These are phyloP conservation scores for Populus simonii DNA, from an alignment of 345 rosid species.

Conservation along the genomic window DNA sequence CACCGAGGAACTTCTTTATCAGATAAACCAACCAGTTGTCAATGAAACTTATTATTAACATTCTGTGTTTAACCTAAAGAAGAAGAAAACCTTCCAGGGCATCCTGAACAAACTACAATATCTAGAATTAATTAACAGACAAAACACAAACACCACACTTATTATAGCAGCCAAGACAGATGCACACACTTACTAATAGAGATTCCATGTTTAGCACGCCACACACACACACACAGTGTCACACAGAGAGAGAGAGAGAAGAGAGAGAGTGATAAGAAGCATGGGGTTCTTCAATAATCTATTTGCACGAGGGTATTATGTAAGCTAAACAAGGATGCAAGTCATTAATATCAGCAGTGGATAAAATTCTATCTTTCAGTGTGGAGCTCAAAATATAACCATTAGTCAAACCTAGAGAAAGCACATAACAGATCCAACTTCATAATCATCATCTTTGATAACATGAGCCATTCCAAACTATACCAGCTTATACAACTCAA, in stretches of 20 bases:
- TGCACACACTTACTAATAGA: background rate
- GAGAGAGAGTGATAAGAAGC: background rate
- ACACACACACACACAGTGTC: too few relatives aligned
- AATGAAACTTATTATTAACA: background rate
- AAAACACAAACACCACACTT: background rate
- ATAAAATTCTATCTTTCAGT: too few relatives aligned
- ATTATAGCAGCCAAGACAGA: background rate
- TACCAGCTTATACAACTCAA: background rate
- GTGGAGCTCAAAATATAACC: too few relatives aligned
- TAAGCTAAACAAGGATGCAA: background rate
- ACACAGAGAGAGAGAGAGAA: background rate
- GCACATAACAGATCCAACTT: background rate
- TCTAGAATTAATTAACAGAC: background rate
- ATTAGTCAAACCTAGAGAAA: background rate
- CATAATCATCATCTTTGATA: background rate
- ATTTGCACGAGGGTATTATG: background rate
- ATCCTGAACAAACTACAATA: too few relatives aligned
- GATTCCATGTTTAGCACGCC: background rate
- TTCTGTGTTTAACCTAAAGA: background rate
- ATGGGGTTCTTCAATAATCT: background rate
- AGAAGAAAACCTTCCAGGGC: too few relatives aligned
- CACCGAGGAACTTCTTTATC: background rate
- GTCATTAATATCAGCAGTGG: background rate
- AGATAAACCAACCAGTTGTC: background rate
- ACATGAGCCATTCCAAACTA: background rate